These are phyloP conservation scores for Ogataea henricii DNA, from an alignment of 805 yeast species.

Conservation along the genomic window DNA sequence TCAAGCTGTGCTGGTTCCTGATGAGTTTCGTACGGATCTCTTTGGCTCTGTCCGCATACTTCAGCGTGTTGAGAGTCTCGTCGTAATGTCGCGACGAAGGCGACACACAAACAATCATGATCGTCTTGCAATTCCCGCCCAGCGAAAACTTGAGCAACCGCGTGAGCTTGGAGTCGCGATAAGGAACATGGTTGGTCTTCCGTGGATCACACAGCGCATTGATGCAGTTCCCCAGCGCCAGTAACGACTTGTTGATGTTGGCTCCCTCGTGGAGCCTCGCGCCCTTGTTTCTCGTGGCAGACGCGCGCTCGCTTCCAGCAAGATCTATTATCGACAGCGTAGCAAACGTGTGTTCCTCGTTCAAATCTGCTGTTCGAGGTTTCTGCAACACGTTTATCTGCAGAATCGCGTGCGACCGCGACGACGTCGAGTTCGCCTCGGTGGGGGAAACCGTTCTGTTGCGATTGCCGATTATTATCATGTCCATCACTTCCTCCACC, in stretches of 20 bases:
- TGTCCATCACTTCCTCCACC: conserved; percentile 76
- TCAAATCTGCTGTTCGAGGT: conserved; percentile 59
- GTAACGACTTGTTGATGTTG: conserved; percentile 81
- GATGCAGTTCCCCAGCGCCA: conserved; percentile 92
- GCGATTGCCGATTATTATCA: conserved; percentile 68
- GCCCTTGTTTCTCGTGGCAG: conserved; percentile 85
- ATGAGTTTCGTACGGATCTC: conserved; percentile 81
- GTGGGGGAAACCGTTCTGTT: conserved; percentile 86
- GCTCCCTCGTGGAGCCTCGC: conserved; percentile 87
- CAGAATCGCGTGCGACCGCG: conserved; percentile 91
- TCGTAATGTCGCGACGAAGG: conserved; percentile 89
- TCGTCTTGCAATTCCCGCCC: conserved; percentile 93
- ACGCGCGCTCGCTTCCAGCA: conserved; percentile 95
- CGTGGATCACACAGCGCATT: conserved; percentile 83
- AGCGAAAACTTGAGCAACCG: conserved; percentile 83
- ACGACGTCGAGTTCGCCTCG: conserved; percentile 86
- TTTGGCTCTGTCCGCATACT: conserved; percentile 90
- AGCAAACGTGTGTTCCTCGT: conserved; percentile 71
- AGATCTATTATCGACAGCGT: conserved; percentile 86
- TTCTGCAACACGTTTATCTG: conserved; percentile 71
- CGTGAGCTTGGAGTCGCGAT: conserved; percentile 87
- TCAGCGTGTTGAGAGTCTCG: conserved; percentile 87
- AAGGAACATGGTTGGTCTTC: conserved; percentile 76
- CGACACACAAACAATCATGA: conserved; percentile 92
- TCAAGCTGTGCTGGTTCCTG: conserved; percentile 73